phyloP scores from a whole-genome alignment of 106 monocot genomes.

The Dendrobium officinale region DNA sequence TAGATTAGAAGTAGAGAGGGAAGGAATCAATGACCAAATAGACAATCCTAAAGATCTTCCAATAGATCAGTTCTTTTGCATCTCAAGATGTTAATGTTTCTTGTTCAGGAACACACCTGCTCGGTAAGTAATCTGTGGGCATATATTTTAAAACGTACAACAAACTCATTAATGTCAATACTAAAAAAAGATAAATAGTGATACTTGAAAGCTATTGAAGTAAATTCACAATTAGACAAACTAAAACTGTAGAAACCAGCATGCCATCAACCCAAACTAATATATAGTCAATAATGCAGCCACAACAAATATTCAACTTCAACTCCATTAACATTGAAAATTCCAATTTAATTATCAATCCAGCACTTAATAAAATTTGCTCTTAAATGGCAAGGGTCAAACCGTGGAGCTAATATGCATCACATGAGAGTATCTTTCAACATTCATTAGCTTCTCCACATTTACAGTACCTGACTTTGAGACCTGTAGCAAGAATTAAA shows the following conservation, averaged over 20 bases:
- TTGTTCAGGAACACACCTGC: not conserved
- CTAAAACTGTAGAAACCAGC: no score
- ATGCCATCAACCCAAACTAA: no score
- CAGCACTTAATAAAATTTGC: not conserved
- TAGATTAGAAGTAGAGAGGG: not conserved
- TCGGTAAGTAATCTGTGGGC: not conserved
- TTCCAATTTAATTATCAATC: not conserved
- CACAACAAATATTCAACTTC: not conserved
- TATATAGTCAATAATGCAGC: no score
- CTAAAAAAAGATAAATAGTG: no score
- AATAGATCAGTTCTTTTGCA: not conserved
- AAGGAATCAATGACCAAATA: not conserved
- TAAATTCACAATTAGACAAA: no score
- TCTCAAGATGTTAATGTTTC: not conserved
- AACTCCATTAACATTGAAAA: not conserved
- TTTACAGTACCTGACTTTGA: constrained; percentile 17
- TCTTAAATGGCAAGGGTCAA: not conserved
- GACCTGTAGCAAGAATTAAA: constrained; percentile 5
- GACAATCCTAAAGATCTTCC: not conserved
- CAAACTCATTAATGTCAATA: not conserved
- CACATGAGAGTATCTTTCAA: constrained; percentile 31
- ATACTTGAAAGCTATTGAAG: no score
- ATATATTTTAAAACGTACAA: not conserved
- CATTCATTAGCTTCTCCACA: constrained; percentile 23
- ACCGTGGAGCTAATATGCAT: constrained; percentile 33